Evolutionary conservation across 192 early-diverging fungal genomes (phyloP), one percentile per base, ranked within the genome.

Genomic region (Coemansia furcata): DNA sequence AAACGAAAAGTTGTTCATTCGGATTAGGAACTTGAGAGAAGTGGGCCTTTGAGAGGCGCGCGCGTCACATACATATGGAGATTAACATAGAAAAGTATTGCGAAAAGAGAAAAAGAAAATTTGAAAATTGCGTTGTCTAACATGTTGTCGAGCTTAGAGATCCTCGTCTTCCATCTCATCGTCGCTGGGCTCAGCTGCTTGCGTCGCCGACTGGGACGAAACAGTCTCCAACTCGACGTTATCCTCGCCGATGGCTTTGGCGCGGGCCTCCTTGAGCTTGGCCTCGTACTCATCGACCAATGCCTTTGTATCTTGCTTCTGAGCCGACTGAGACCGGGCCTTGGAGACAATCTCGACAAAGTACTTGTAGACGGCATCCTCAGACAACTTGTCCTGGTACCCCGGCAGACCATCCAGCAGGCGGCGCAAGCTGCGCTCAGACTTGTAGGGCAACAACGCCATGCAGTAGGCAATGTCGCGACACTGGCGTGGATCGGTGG

Each of bases 381-480:
- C 95, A 57, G 92, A 84, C 17, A 99, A 83, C 77, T 98, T 99
- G 67, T 99, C 93, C 66, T 93, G 89, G 77, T 95, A 99, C 46
- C 86, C 71, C 6, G 92, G 89, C 54, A 97, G 84, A 17, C 86
- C 86, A 38, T 98, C 98, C 29, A 95, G 46, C 19, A 99, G 75
- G 63, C 92, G 90, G 62, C 89, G 92, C 57, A 95, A 85, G 49
- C 89, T 92, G 71, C 89, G 92, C 66, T 97, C 97, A 4, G 87
- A 88, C 63, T 92, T 90, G 83, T 90, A 96, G 0, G 93, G 92
- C 57, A 99, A 73, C 60, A 97, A 75, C 10, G 93, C 91, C 58
- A 99, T 77, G 80, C 96, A 98, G 76, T 85, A 96, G 0, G 94
- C 88, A 77, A 98, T 95, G 74, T 98, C 97, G 40, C 94, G 86